These are phyloP conservation scores for cucumber (Cucumis sativus) DNA, from an alignment of 306 rosid species.

Conservation along the genomic window Cucumber_9930_V3 NC_026660.2:3980501-3981000, in stretches of 20 bases:
- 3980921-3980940: conserved; percentile 18
- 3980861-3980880: conserved; percentile 30
- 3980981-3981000: conserved; percentile 56
- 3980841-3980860: conserved; percentile 35
- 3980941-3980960: conserved; percentile 43
- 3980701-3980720: conserved; percentile 58
- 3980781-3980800: conserved; percentile 19
- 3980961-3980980: conserved; percentile 16
- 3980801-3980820: conserved; percentile 14
- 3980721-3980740: conserved; percentile 57
- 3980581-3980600: conserved; percentile 55
- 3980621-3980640: conserved; percentile 65
- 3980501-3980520: conserved; percentile 53
- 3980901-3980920: conserved; percentile 25
- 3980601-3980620: conserved; percentile 53
- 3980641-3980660: conserved; percentile 47
- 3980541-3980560: conserved; percentile 70
- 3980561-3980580: conserved; percentile 87
- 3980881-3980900: conserved; percentile 30
- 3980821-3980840: conserved; percentile 40
- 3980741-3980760: conserved; percentile 67
- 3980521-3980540: conserved; percentile 87
- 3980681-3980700: conserved; percentile 78
- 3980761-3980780: conserved; percentile 45
- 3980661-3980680: conserved; percentile 79